Conservation (phyloP, 2,329 filamentous ascomycete genomes). For the Ascomycota sp. region DNA sequence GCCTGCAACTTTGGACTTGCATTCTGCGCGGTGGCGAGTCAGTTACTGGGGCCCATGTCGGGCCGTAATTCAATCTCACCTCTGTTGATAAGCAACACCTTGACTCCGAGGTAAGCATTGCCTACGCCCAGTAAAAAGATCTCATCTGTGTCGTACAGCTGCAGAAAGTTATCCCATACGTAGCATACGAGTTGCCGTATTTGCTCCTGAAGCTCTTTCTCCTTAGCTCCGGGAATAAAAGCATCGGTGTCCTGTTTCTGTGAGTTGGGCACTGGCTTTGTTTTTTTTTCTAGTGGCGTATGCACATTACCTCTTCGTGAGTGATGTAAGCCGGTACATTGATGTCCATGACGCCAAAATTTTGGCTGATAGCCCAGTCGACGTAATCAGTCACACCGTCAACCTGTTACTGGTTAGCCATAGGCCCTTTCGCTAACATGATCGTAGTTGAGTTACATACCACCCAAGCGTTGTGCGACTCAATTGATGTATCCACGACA, state of each 20-base stretch:
- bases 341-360: constrained; percentile 73
- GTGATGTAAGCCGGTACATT: constrained; percentile 70
- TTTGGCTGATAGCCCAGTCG: constrained; percentile 58
- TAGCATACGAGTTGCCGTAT: constrained; percentile 62
- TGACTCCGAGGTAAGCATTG: constrained; percentile 68
- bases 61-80: constrained; percentile 23
- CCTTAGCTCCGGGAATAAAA: constrained; percentile 22
- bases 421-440: background rate
- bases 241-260: constrained; percentile 23
- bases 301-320: constrained; percentile 29
- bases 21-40: constrained; percentile 24
- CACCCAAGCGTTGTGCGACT: constrained; percentile 73
- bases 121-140: constrained; percentile 79
- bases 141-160: constrained; percentile 49
- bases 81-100: constrained; percentile 59
- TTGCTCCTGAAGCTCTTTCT: constrained; percentile 31
- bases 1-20: constrained; percentile 46
- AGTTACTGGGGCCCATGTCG: constrained; percentile 1
- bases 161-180: constrained; percentile 93
- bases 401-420: constrained; percentile 31
- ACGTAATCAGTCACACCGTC: constrained; percentile 68
- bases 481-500: constrained; percentile 48
- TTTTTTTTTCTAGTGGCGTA: background rate
- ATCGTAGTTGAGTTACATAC: constrained; percentile 28
- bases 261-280: too few relatives aligned